phyloP scores from a whole-genome alignment of 1,284 basidiomycete species.

The Meripilus lineatus region DNA sequence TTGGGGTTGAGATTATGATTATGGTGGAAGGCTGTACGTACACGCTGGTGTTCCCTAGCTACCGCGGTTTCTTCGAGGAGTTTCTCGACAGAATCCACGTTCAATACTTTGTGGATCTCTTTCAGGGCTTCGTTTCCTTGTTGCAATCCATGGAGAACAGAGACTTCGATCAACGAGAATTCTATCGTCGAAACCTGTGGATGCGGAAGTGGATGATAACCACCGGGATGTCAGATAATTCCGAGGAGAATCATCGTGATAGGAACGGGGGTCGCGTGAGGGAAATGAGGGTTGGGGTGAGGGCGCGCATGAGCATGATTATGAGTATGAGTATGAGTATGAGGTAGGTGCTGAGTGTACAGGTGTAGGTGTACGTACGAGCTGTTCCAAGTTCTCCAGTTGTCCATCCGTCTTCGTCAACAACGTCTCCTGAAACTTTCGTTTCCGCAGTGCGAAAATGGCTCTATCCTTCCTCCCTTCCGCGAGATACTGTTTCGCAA shows the following conservation, averaged over 20 bases:
- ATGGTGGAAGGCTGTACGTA: too few relatives aligned
- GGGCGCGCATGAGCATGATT: too few relatives aligned
- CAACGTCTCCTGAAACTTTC: slow-evolving; percentile 92
- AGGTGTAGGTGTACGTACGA: slow-evolving; percentile 56
- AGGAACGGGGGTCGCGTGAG: too few relatives aligned
- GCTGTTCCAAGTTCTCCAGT: slow-evolving; percentile 83
- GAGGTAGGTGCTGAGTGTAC: neutral
- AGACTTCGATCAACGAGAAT: slow-evolving; percentile 91
- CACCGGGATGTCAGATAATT: too few relatives aligned
- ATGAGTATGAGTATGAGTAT: neutral
- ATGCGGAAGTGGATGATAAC: neutral
- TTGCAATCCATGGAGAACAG: slow-evolving; percentile 87
- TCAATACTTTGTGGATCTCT: slow-evolving; percentile 93
- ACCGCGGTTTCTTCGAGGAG: slow-evolving; percentile 91
- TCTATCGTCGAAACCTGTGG: slow-evolving; percentile 90
- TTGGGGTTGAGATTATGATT: too few relatives aligned
- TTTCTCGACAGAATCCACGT: slow-evolving; percentile 88
- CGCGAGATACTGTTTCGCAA: slow-evolving; percentile 80
- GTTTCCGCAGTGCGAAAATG: slow-evolving; percentile 77
- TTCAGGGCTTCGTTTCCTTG: slow-evolving; percentile 93
- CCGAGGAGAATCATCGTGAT: too few relatives aligned
- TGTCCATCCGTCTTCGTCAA: slow-evolving; percentile 88
- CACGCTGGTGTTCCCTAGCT: slow-evolving; percentile 87
- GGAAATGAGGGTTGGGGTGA: too few relatives aligned
- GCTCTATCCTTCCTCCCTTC: slow-evolving; percentile 86